A percentile compares a stretch with the other conserved stretches of the same genome.
phyloP scores from a whole-genome alignment of 2,329 filamentous ascomycete species.

The Penicillium sp. region DNA sequence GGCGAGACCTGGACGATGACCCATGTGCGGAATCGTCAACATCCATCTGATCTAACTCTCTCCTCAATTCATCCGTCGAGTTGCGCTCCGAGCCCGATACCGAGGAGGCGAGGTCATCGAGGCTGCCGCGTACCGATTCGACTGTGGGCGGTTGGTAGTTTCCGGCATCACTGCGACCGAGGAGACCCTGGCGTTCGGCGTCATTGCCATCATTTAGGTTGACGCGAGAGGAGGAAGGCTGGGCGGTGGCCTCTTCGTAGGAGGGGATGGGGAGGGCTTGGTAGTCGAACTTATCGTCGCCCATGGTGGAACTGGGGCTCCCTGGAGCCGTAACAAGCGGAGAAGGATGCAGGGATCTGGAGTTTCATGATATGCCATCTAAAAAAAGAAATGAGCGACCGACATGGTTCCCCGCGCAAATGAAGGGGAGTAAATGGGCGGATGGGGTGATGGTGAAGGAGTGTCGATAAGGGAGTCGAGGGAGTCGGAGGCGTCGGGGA shows the following conservation, averaged over 20 bases:
- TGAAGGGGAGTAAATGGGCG: not conserved
- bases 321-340: conserved; percentile 30
- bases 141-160: conserved; percentile 76
- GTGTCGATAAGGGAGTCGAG: not conserved
- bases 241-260: conserved; percentile 66
- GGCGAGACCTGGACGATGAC: conserved; percentile 27
- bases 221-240: conserved; percentile 21
- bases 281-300: conserved; percentile 54
- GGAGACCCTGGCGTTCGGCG: conserved; percentile 35
- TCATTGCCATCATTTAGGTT: conserved; percentile 42
- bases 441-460: not conserved
- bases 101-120: conserved; percentile 53
- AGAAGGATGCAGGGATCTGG: conserved; percentile 27
- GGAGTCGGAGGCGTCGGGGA: conserved; percentile 1
- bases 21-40: conserved; percentile 60
- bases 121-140: conserved; percentile 66
- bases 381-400: conserved; percentile 28
- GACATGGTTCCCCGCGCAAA: conserved; percentile 24
- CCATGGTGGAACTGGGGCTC: conserved; percentile 36
- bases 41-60: conserved; percentile 86
- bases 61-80: conserved; percentile 62
- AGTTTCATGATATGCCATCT: conserved; percentile 37
- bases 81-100: conserved; percentile 49
- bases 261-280: conserved; percentile 68
- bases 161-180: conserved; percentile 32